These are phyloP conservation scores for Dipteronia dyeriana DNA, from an alignment of 345 rosid genomes.

Conservation along the genomic window DNA sequence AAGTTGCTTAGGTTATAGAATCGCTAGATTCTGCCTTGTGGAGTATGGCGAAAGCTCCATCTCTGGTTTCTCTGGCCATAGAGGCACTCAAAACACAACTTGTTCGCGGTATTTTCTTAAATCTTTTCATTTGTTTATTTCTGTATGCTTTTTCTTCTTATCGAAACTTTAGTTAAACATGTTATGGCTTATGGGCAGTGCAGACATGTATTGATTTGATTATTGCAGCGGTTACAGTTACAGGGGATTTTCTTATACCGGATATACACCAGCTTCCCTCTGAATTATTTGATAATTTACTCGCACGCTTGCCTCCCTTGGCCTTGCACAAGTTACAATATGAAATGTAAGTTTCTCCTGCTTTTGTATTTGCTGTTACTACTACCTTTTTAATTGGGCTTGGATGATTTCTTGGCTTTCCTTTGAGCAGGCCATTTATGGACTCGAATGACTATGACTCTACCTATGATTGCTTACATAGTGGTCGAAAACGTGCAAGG, in stretches of 20 bases:
- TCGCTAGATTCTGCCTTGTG: background rate
- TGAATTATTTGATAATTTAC: conserved; percentile 49
- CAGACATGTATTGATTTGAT: background rate
- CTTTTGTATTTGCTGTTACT: background rate
- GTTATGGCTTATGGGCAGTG: background rate
- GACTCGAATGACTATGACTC: conserved; percentile 45
- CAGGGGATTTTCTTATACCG: conserved; percentile 48
- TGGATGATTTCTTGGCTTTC: background rate
- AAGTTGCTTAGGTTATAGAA: background rate
- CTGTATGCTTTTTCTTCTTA: background rate
- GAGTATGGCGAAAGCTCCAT: conserved; percentile 50
- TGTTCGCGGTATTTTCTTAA: conserved; percentile 42
- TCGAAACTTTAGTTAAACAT: background rate
- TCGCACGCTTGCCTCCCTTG: conserved; percentile 62
- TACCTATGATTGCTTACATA: conserved; percentile 31
- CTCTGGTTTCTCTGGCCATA: conserved; percentile 55
- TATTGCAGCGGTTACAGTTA: conserved; percentile 29
- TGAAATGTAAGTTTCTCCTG: conserved; percentile 48
- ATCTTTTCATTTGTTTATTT: background rate
- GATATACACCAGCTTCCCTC: conserved; percentile 64
- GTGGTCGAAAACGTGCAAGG: conserved; percentile 73
- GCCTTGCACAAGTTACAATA: conserved; percentile 61
- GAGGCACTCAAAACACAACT: conserved; percentile 49
- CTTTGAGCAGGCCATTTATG: conserved; percentile 58
- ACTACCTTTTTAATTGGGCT: background rate